Evolutionary conservation across 23 red algal species (phyloP).

Genomic region (Chondrus crispus): DNA sequence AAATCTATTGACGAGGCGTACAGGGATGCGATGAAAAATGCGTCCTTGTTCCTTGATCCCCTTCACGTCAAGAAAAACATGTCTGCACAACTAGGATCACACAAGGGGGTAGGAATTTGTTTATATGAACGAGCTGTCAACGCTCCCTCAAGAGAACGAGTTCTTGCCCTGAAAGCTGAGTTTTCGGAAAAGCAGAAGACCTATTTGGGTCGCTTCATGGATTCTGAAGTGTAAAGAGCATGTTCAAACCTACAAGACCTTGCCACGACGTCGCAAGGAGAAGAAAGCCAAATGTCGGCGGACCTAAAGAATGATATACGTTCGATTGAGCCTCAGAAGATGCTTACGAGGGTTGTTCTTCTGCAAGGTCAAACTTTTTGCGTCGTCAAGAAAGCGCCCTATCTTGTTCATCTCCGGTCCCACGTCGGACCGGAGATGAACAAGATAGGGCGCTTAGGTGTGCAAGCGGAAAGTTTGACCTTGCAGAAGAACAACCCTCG

Average conservation of each 20-base stretch:
- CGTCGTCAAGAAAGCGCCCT: not conserved
- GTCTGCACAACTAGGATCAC: not conserved
- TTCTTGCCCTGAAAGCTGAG: not conserved
- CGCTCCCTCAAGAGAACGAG: not conserved
- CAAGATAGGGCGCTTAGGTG: too few species aligned
- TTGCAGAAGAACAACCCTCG: too few species aligned
- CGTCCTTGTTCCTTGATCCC: conserved; percentile 22
- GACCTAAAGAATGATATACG: not conserved
- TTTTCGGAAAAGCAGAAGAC: too few species aligned
- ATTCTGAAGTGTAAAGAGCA: not conserved
- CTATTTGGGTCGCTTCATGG: not conserved
- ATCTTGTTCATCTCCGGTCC: not conserved
- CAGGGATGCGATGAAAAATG: conserved; percentile 1
- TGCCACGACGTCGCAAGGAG: not conserved
- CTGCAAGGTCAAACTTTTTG: not conserved
- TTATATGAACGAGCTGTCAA: not conserved
- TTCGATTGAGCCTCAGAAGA: not conserved
- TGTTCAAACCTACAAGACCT: not conserved
- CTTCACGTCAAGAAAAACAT: conserved; percentile 43
- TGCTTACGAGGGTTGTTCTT: not conserved
- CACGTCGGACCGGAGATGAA: not conserved
- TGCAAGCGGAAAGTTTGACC: too few species aligned
- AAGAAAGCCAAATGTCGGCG: not conserved
- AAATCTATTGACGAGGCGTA: conserved; percentile 28
- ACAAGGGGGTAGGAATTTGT: not conserved